These are phyloP conservation scores for Fusarium sp. DNA, from an alignment of 2,329 filamentous ascomycete genomes.

Conservation along the genomic window DNA sequence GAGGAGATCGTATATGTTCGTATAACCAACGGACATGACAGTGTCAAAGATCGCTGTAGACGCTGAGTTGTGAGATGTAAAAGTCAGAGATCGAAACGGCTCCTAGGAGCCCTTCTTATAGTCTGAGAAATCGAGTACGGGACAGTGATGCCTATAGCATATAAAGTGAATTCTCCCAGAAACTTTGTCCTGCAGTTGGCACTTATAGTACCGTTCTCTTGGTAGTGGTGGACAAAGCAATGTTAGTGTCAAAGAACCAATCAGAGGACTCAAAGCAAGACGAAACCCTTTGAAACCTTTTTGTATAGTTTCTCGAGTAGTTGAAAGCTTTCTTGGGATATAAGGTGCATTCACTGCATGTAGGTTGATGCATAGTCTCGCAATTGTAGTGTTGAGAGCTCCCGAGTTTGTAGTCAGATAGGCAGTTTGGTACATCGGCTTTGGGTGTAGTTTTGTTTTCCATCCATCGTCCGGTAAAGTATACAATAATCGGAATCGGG, in stretches of 20 bases:
- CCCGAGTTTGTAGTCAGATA: no score
- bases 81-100: not conserved
- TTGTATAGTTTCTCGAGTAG: not conserved
- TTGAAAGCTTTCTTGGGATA: accelerated
- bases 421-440: no score
- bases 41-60: no score
- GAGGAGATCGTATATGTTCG: no score
- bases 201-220: not conserved
- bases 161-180: not conserved
- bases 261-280: not conserved
- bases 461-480: no score
- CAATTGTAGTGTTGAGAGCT: no score
- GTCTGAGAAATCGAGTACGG: not conserved
- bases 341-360: no score
- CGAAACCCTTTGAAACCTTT: not conserved
- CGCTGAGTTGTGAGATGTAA: not conserved
- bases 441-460: no score
- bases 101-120: not conserved
- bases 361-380: no score
- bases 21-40: no score
- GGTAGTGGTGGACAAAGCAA: slow-evolving; percentile 12
- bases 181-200: not conserved
- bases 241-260: slow-evolving; percentile 15
- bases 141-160: not conserved
- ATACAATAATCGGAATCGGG: no score